These are phyloP conservation scores for Curvularia spicifera DNA, from an alignment of 2,329 filamentous ascomycete genomes.

Conservation along the genomic window DNA sequence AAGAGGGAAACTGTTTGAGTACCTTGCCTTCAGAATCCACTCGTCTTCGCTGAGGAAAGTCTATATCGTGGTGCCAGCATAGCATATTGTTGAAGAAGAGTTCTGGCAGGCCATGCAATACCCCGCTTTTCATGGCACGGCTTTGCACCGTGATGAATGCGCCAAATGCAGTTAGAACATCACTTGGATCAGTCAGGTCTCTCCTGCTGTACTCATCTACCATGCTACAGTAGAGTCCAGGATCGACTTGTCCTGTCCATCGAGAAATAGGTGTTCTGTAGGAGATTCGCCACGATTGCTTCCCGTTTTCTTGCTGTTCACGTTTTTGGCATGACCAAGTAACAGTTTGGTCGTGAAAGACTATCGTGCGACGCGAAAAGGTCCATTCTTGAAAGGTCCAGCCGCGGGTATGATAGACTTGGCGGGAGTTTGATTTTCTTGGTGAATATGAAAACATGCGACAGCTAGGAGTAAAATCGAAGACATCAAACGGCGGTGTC, in stretches of 20 bases:
- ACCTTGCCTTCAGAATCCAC: not conserved
- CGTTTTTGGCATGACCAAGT: not conserved
- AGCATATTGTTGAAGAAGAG: not conserved
- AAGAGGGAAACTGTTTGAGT: not conserved
- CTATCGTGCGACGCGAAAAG: not conserved
- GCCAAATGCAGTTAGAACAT: not conserved
- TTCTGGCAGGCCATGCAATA: not conserved
- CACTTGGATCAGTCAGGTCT: not conserved
- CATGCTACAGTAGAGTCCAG: not conserved
- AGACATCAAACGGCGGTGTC: not conserved
- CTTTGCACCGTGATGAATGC: not conserved
- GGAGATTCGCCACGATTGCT: rapidly evolving
- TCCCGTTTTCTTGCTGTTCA: not conserved
- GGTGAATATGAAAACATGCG: not conserved
- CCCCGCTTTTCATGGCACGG: not conserved
- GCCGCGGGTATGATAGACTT: not conserved
- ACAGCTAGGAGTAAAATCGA: not conserved
- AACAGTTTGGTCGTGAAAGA: not conserved
- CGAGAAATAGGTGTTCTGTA: too few species aligned
- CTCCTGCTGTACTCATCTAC: not conserved
- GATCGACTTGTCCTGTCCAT: too few species aligned
- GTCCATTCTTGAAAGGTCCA: constrained; percentile 1
- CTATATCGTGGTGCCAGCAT: not conserved
- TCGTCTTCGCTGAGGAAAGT: not conserved
- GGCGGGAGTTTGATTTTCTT: not conserved